These are phyloP conservation scores for Tubosaeta brunneosetosa DNA, from an alignment of 768 basidiomycete species.

Conservation along the genomic window DNA sequence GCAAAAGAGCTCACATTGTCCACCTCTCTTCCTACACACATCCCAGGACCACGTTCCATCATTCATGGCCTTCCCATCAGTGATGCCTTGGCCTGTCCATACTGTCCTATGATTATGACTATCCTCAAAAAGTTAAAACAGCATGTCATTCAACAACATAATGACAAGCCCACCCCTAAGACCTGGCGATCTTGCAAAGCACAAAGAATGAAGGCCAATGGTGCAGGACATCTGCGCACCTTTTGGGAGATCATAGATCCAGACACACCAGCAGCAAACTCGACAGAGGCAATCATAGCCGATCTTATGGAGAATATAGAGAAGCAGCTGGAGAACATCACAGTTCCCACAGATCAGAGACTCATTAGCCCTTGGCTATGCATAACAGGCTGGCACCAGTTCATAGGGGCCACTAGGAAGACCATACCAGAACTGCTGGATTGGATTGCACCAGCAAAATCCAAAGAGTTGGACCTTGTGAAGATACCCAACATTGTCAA, in stretches of 20 bases:
- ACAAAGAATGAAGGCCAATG: background rate
- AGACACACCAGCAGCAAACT: too few species aligned
- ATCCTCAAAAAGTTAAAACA: background rate
- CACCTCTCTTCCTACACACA: background rate
- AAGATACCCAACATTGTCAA: background rate
- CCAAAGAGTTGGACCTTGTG: background rate
- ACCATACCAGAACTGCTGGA: too few species aligned
- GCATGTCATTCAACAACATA: background rate
- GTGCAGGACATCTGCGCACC: too few species aligned
- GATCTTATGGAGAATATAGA: background rate
- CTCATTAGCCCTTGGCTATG: slow-evolving; percentile 4
- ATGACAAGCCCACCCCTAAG: background rate
- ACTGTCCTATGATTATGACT: background rate
- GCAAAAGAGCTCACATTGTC: background rate
- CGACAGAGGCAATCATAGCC: background rate
- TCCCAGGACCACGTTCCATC: background rate
- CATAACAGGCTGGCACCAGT: slow-evolving; percentile 7
- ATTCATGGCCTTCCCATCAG: background rate
- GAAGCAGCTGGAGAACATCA: background rate
- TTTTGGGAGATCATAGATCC: background rate
- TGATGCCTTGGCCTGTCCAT: background rate
- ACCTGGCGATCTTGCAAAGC: background rate
- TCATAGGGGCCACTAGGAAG: background rate
- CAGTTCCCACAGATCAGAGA: background rate
- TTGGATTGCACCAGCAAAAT: too few species aligned